Evolutionary conservation across 2,329 filamentous ascomycete genomes (phyloP).

Genomic region (Aspergillus sojae): DNA sequence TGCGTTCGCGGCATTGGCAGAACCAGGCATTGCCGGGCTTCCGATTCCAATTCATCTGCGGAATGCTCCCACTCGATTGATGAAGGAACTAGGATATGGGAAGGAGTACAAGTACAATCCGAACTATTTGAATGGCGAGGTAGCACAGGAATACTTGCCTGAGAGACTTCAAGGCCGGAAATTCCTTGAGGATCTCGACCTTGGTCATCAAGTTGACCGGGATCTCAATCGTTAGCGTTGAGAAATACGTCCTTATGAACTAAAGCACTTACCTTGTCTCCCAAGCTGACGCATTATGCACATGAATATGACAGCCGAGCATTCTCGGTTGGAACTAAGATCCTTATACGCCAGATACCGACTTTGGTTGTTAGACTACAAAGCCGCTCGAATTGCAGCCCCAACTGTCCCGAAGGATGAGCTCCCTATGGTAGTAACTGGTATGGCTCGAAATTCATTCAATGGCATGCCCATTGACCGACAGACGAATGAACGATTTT

Average conservation of each 20-base stretch:
- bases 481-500: background rate
- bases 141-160: conserved; percentile 89
- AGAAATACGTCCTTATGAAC: background rate
- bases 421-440: background rate
- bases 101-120: conserved; percentile 97
- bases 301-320: background rate
- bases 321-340: background rate
- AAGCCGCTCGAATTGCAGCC: background rate
- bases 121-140: conserved; percentile 78
- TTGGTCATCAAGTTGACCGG: conserved; percentile 77
- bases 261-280: no score
- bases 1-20: conserved; percentile 74
- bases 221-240: conserved; percentile 49
- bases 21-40: conserved; percentile 79
- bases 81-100: conserved; percentile 91
- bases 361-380: background rate
- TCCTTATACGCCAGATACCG: background rate
- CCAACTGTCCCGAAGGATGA: background rate
- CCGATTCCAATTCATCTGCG: conserved; percentile 85
- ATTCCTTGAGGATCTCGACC: conserved; percentile 78
- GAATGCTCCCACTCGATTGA: conserved; percentile 87
- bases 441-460: background rate
- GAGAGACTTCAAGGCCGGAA: conserved; percentile 68
- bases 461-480: background rate
- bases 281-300: background rate